Conservation (phyloP, 768 basidiomycete genomes). For the Phaeolepiota aurea region DNA sequence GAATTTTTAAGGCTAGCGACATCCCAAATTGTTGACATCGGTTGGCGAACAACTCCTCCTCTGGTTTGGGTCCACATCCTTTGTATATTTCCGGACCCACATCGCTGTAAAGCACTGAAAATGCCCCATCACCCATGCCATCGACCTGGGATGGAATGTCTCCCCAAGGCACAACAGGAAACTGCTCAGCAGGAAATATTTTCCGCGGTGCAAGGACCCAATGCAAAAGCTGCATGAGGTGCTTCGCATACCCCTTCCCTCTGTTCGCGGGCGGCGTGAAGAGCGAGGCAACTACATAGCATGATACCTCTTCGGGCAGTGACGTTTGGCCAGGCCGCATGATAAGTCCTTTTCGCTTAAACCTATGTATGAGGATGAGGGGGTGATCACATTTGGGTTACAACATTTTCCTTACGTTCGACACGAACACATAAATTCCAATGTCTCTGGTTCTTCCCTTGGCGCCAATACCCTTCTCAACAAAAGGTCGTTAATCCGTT, state of each 20-base stretch:
- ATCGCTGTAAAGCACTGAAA: constrained; percentile 48
- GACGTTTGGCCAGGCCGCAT: not conserved
- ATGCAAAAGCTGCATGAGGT: constrained; percentile 62
- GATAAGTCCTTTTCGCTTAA: constrained; percentile 5
- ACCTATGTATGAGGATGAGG: constrained; percentile 11
- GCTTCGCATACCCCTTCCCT: constrained; percentile 46
- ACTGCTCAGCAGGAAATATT: constrained; percentile 9
- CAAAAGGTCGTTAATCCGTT: no score
- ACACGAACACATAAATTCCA: constrained; percentile 53
- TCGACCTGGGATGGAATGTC: constrained; percentile 26
- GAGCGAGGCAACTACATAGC: constrained; percentile 50
- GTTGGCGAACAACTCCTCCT: constrained; percentile 18
- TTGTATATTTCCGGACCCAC: constrained; percentile 39
- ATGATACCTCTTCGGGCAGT: constrained; percentile 21
- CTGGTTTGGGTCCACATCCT: constrained; percentile 24
- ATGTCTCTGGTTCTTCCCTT: constrained; percentile 35
- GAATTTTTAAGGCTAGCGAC: constrained; percentile 9
- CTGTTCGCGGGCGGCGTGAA: constrained; percentile 44
- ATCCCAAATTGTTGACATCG: constrained; percentile 32
- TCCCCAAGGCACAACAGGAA: constrained; percentile 33
- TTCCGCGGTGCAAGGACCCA: constrained; percentile 34
- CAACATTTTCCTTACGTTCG: constrained; percentile 40
- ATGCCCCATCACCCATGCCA: constrained; percentile 27
- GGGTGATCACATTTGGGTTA: not conserved
- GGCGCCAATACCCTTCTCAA: constrained; percentile 48